Evolutionary conservation across 2,329 filamentous ascomycete species (phyloP), one percentile per base, ranked within the genome.

Genomic region (Dactylellina parvicollis): DNA sequence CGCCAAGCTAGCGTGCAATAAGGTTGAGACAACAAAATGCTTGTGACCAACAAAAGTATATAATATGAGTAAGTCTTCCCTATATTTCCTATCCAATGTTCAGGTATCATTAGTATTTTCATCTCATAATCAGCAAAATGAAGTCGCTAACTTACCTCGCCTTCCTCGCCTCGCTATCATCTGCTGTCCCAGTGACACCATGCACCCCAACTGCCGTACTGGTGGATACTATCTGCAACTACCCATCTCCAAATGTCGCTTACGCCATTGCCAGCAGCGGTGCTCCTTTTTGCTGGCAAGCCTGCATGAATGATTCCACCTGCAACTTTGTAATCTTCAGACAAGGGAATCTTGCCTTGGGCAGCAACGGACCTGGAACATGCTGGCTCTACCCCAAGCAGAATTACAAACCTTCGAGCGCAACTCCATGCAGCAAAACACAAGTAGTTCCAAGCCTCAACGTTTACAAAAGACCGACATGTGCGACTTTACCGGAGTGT

Each of bases 301-400:
- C 26, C 14, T 52, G 47, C 9, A 24, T 18, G 28, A 32, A 52
- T 1, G 26, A 52, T 20, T 10, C 47, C n/a, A 52, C 47, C 4
- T 52, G 47, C 28, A 20, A 52, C 18, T 52, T 52, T 20, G 47
- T 52, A 7, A 52, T 52, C 18, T 52, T 34, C 47, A 14, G 28
- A 5, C 26, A 52, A 20, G 47, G 47, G 8, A 5, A 10, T 12
- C 18, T 28, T 20, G n/a, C 8, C 26, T 8, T 10, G 10, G 47
- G 28, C 28, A 52, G 18, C 26, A 20, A 8, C 3, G 18, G 28
- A 32, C 26, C 26, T 4, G 47, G 47, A 34, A 52, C 47, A 2
- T 52, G 47, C n/a, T 52, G 47, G 47, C n/a, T 52, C 2, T 52
- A 52, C 47, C 47, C 47, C 14, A 52, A 32, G 2, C 8, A 32